Evolutionary conservation across 192 early-diverging fungal genomes (phyloP).

Genomic region (Pilobolus umbonatus): DNA sequence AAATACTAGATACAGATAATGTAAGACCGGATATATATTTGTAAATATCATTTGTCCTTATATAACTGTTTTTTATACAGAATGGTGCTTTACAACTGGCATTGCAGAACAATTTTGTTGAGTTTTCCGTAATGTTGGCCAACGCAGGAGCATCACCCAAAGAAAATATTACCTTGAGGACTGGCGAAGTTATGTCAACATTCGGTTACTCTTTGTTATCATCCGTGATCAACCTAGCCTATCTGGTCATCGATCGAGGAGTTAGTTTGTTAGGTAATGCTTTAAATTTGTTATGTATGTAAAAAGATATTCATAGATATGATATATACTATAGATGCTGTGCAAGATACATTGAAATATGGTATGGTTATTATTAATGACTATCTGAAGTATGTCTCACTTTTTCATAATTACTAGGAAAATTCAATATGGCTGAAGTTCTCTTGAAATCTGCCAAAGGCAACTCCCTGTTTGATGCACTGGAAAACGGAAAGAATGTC

Average conservation of each 20-base stretch:
- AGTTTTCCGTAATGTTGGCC: constrained; percentile 45
- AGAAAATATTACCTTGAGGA: constrained; percentile 23
- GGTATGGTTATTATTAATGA: constrained; percentile 18
- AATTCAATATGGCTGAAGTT: constrained; percentile 46
- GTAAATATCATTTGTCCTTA: background rate
- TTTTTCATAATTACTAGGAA: constrained; percentile 21
- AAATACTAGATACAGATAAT: constrained; percentile 28
- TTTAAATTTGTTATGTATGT: background rate
- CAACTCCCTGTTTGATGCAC: background rate
- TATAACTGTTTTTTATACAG: background rate
- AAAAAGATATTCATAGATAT: background rate
- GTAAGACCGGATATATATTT: constrained; percentile 12
- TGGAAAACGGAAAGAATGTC: constrained; percentile 23
- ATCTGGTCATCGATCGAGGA: constrained; percentile 45
- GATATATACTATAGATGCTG: constrained; percentile 15
- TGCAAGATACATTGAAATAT: constrained; percentile 33
- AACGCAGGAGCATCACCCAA: constrained; percentile 33
- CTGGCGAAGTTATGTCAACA: constrained; percentile 23
- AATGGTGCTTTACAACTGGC: constrained; percentile 45
- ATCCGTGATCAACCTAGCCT: constrained; percentile 42
- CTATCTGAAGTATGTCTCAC: background rate
- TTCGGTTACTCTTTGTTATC: constrained; percentile 37
- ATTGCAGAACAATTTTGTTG: constrained; percentile 34
- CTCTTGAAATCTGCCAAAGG: constrained; percentile 24
- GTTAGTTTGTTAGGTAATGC: constrained; percentile 24